Percentiles rank a stretch among this genome's conserved stretches.
Conservation (phyloP, 2,329 filamentous ascomycete species). For the Neoarthrinium moseri region DNA sequence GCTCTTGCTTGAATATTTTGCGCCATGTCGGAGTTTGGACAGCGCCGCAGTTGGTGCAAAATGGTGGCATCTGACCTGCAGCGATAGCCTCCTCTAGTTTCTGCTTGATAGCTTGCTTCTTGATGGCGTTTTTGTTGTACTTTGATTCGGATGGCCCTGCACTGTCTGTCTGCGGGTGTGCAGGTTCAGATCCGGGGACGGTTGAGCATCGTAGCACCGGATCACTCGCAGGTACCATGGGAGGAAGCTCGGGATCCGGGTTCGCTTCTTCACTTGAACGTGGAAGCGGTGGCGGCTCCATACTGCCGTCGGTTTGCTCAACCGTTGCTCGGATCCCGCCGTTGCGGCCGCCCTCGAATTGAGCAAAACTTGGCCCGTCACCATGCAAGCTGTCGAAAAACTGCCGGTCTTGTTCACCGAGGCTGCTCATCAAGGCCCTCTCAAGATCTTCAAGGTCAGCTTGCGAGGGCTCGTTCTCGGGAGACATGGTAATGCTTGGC, state of each 20-base stretch:
- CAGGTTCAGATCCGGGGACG: slow-evolving; percentile 34
- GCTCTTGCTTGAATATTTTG: slow-evolving; percentile 81
- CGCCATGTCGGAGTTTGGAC: slow-evolving; percentile 97
- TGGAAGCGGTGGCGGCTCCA: slow-evolving; percentile 19
- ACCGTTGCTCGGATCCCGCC: slow-evolving; percentile 7
- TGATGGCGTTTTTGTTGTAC: slow-evolving; percentile 63
- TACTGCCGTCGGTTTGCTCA: slow-evolving; percentile 10
- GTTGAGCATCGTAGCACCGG: slow-evolving; percentile 31
- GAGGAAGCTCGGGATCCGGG: slow-evolving; percentile 29
- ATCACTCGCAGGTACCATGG: slow-evolving; percentile 45
- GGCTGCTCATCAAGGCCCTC: slow-evolving; percentile 17
- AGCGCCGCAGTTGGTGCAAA: slow-evolving; percentile 88
- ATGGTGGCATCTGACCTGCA: slow-evolving; percentile 83
- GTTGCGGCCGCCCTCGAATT: slow-evolving; percentile 13
- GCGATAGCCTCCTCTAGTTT: slow-evolving; percentile 63
- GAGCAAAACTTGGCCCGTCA: slow-evolving; percentile 16
- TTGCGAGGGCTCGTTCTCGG: slow-evolving; percentile 11
- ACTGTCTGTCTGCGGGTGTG: slow-evolving; percentile 43
- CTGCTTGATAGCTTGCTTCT: slow-evolving; percentile 61
- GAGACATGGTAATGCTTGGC: slow-evolving; percentile 1
- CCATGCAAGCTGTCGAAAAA: slow-evolving; percentile 16
- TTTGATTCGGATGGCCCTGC: slow-evolving; percentile 30
- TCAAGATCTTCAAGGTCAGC: slow-evolving; percentile 18
- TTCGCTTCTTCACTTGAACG: slow-evolving; percentile 17
- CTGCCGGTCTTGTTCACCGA: slow-evolving; percentile 18